Evolutionary conservation across 495 filamentous ascomycete species (phyloP), one percentile per base, ranked within the genome.

Genomic region (Podospora comata): DNA sequence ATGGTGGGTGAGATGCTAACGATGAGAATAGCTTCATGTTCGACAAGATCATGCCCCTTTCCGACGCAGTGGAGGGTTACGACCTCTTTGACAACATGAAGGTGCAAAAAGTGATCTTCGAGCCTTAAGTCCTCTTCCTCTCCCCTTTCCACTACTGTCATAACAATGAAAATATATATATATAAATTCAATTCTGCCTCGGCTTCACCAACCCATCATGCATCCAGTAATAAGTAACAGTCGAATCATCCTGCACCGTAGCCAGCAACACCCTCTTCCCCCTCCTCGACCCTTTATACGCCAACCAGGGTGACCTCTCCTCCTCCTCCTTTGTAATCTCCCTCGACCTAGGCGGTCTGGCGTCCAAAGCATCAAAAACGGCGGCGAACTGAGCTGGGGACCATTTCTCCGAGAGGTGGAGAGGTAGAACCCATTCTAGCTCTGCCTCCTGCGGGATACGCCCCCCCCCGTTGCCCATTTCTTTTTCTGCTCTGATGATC

Each of bases 141-240:
- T 48, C 39, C 39, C 39, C 9, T 16, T 48, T 48, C 39, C 39
- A 5, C 39, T 3, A 48, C 39, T 48, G 39, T 48, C 0, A 48
- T 11, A 16, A 16, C 15, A 13, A 9, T 11, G 6, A 0, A 3
- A 16, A 48, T 13, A 48, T 2, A 48, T 11, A 48, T 3, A 48
- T 48, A 48, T 0, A 18, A 61, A 19, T 59, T 82, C 71, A 99
- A 77, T 99, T 99, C 76, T 97, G 95, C 67, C 96, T 83, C 3
- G 96, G 95, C 79, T 98, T 99, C 28, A 99, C 94, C 60, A 96
- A 87, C 2, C 96, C 96, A 77, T 97, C 94, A 71, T 97, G 93
- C 57, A 97, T 87, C 73, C 97, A 86, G 76, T 99, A 99, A 76
- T 97, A 98, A 4, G 94, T 92, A 23, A 98, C 86, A 2, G 95